Conservation (phyloP, 2,329 filamentous ascomycete species). For the Phyllosticta citriasiana region DNA sequence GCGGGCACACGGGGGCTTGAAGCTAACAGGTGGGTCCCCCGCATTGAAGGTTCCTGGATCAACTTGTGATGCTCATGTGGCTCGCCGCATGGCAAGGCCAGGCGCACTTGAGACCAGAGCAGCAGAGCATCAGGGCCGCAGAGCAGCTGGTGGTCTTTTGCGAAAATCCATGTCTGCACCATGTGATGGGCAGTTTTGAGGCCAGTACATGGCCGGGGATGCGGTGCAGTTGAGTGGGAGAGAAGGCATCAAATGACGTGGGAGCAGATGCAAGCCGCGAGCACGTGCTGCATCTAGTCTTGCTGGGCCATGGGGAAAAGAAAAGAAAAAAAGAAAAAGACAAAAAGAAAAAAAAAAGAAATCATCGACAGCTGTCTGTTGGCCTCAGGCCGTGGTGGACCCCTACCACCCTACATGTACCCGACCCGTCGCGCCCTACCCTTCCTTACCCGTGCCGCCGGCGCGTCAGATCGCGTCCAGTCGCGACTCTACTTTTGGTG, state of each 20-base stretch:
- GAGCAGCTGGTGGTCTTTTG: not conserved
- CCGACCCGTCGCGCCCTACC: not conserved
- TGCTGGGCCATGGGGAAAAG: too few species aligned
- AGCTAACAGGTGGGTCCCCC: slow-evolving; percentile 10
- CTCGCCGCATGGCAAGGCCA: not conserved
- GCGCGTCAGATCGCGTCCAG: slow-evolving; percentile 5
- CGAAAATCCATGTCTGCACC: not conserved
- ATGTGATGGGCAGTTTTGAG: not conserved
- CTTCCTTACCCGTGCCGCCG: not conserved
- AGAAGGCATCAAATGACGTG: slow-evolving; percentile 7
- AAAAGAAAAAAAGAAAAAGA: not conserved
- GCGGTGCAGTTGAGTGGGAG: not conserved
- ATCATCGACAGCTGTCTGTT: not conserved
- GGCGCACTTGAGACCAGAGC: not conserved
- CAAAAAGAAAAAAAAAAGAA: not conserved
- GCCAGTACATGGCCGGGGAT: too few species aligned
- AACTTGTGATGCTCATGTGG: slow-evolving; percentile 1
- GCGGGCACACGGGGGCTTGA: slow-evolving; percentile 11
- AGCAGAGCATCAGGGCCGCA: too few species aligned
- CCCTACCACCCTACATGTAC: not conserved
- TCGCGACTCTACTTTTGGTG: not conserved
- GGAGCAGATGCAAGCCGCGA: slow-evolving; percentile 5
- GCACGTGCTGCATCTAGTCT: not conserved
- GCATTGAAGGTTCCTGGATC: slow-evolving; percentile 4
- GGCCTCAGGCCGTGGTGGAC: not conserved